Conservation (phyloP, 2,329 filamentous ascomycete species). For the Diaporthe citriasiana region DNA sequence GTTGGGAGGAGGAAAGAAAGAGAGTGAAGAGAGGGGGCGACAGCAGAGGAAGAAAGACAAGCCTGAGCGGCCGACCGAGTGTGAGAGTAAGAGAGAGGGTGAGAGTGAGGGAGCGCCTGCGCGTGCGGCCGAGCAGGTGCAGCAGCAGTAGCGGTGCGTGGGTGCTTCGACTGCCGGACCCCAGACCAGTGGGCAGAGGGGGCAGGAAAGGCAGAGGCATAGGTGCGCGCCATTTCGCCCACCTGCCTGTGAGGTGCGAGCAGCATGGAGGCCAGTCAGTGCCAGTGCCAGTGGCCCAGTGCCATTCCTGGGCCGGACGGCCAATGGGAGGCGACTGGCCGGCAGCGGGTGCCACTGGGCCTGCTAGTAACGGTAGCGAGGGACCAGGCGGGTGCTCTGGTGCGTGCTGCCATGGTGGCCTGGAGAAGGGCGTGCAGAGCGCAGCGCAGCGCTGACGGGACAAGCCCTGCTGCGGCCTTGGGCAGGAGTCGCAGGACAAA, state of each 20-base stretch:
- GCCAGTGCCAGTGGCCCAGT: constrained; percentile 11
- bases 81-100: constrained; percentile 28
- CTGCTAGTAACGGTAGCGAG: neutral
- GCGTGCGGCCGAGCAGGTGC: constrained; percentile 30
- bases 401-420: constrained; percentile 4
- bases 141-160: constrained; percentile 18
- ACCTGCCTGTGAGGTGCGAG: neutral
- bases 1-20: constrained; percentile 39
- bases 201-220: neutral
- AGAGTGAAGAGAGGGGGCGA: constrained; percentile 41
- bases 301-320: constrained; percentile 1
- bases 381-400: constrained; percentile 22
- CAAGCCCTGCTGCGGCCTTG: constrained; percentile 2
- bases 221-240: constrained; percentile 10
- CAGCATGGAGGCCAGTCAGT: constrained; percentile 2
- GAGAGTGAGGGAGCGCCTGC: constrained; percentile 29
- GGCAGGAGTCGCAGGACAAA: neutral
- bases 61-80: constrained; percentile 35
- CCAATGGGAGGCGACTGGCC: constrained; percentile 19
- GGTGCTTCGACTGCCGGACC: constrained; percentile 29
- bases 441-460: neutral
- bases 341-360: constrained; percentile 15
- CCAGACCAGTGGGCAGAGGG: constrained; percentile 13
- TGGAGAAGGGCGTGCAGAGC: constrained; percentile 6
- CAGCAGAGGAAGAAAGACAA: constrained; percentile 39